These are phyloP conservation scores for Knufia petricola DNA, from an alignment of 2,329 filamentous ascomycete species.

Conservation along the genomic window DNA sequence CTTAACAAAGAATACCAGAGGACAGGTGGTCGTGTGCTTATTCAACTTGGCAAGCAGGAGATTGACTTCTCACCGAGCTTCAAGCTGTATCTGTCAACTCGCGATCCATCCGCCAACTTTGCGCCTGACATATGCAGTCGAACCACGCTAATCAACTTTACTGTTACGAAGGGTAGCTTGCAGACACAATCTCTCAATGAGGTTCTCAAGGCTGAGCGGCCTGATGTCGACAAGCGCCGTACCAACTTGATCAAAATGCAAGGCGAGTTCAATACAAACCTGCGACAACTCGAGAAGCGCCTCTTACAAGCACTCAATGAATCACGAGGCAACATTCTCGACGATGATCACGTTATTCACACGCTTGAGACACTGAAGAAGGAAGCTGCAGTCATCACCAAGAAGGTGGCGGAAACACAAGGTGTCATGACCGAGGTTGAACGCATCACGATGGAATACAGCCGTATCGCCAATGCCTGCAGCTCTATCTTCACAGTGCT, in stretches of 20 bases:
- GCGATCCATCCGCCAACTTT: slow-evolving; percentile 92
- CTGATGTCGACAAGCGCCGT: slow-evolving; percentile 90
- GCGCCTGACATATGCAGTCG: slow-evolving; percentile 95
- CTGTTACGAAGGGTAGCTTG: slow-evolving; percentile 95
- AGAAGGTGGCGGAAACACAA: slow-evolving; percentile 92
- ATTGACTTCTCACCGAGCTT: slow-evolving; percentile 98
- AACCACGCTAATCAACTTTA: slow-evolving; percentile 99
- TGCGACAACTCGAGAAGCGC: slow-evolving; percentile 88
- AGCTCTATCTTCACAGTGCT: slow-evolving; percentile 95
- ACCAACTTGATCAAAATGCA: slow-evolving; percentile 98
- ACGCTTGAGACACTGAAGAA: slow-evolving; percentile 96
- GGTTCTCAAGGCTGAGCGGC: slow-evolving; percentile 91
- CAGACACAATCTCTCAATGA: slow-evolving; percentile 97
- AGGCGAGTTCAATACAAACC: slow-evolving; percentile 97
- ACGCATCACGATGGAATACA: slow-evolving; percentile 88
- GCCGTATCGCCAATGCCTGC: slow-evolving; percentile 84
- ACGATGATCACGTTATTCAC: slow-evolving; percentile 96
- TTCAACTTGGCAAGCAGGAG: slow-evolving; percentile 96
- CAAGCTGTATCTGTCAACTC: slow-evolving; percentile 86
- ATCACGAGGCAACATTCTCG: slow-evolving; percentile 92
- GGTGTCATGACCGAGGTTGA: slow-evolving; percentile 98
- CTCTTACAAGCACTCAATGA: slow-evolving; percentile 92
- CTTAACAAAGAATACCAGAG: slow-evolving; percentile 99
- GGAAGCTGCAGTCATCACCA: slow-evolving; percentile 89
- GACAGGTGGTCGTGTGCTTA: slow-evolving; percentile 93